Evolutionary conservation across 148 eudicot genomes (phyloP).

Genomic region (Salicornia ramosissima): DNA sequence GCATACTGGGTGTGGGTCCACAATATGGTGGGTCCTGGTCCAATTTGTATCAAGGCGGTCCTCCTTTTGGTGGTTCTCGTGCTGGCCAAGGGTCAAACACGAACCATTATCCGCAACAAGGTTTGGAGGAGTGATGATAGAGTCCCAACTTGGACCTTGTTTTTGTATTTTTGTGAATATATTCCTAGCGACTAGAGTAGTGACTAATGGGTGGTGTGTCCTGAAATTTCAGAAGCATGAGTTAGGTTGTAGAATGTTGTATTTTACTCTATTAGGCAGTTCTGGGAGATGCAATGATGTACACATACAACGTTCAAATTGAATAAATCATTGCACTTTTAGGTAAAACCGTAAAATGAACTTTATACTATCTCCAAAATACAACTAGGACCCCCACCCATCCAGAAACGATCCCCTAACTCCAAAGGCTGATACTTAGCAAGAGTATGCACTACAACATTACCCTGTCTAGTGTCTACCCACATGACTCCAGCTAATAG

Average conservation of each 20-base stretch:
- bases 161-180: too few relatives aligned
- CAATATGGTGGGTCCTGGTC: slow-evolving; percentile 54
- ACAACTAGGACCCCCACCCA: too few relatives aligned
- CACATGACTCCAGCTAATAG: too few relatives aligned
- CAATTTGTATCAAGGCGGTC: slow-evolving; percentile 43
- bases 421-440: too few relatives aligned
- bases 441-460: too few relatives aligned
- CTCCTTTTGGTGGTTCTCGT: slow-evolving; percentile 50
- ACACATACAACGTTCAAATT: too few relatives aligned
- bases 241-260: background rate
- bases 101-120: slow-evolving; percentile 53
- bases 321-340: too few relatives aligned
- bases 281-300: background rate
- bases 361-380: too few relatives aligned
- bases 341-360: too few relatives aligned
- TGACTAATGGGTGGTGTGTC: background rate
- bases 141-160: background rate
- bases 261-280: background rate
- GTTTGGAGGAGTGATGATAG: slow-evolving; percentile 38
- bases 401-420: too few relatives aligned
- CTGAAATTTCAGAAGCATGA: background rate
- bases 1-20: slow-evolving; percentile 43
- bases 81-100: slow-evolving; percentile 49
- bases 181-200: background rate
- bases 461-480: too few relatives aligned